Evolutionary conservation across 352 stramenopile species (phyloP).

Genomic region (Globisporangium iwayamae): DNA sequence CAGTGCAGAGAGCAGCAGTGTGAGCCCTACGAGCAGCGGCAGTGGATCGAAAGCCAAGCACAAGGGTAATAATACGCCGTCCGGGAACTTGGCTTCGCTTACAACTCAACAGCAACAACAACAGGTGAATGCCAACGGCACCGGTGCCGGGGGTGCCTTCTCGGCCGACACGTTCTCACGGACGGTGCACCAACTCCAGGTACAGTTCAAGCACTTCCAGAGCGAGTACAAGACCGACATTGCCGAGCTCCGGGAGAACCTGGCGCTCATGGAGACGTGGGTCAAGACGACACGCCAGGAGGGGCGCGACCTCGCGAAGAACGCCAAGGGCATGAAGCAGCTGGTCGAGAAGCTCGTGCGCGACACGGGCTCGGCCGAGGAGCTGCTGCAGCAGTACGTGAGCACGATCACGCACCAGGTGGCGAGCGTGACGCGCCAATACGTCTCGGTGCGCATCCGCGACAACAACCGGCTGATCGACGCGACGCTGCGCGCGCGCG

Average conservation of each 20-base stretch:
- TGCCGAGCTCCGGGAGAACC: constrained; percentile 29
- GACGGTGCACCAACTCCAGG: constrained; percentile 32
- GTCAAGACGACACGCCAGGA: constrained; percentile 41
- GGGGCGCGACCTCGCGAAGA: constrained; percentile 40
- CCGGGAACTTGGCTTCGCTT: not conserved
- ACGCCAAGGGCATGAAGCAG: constrained; percentile 56
- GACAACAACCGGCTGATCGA: constrained; percentile 82
- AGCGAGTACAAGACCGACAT: constrained; percentile 34
- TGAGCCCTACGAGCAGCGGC: constrained; percentile 11
- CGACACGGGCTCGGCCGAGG: constrained; percentile 60
- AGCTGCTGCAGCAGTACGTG: constrained; percentile 79
- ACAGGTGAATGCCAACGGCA: not conserved
- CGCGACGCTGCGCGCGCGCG: constrained; percentile 61
- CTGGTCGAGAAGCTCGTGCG: constrained; percentile 78
- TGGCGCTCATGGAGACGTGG: constrained; percentile 40
- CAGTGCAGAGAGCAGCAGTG: constrained; percentile 2
- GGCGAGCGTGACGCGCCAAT: constrained; percentile 74
- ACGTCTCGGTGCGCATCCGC: constrained; percentile 74
- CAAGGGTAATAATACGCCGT: not conserved
- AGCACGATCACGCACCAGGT: constrained; percentile 84
- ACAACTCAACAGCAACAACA: not conserved
- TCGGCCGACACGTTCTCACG: constrained; percentile 14
- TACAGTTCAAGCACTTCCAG: constrained; percentile 36
- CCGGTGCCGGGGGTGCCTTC: not conserved
- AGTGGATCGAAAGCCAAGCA: constrained; percentile 10